phyloP scores from a whole-genome alignment of 2,329 filamentous ascomycete species.

The Ophiostoma sp. region DNA sequence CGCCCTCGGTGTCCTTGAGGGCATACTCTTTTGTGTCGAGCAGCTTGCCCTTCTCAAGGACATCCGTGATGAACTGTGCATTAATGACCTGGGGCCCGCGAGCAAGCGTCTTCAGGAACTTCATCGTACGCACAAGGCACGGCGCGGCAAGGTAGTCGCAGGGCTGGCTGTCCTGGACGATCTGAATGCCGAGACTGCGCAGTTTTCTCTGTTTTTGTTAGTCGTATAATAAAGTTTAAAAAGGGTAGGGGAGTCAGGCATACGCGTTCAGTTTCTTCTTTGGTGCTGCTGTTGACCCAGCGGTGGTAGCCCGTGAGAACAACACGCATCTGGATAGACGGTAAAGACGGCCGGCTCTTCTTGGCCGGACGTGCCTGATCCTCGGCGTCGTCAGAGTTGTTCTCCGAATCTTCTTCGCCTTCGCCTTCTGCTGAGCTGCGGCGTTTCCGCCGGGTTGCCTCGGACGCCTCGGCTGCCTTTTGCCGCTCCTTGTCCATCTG shows the following conservation, averaged over 20 bases:
- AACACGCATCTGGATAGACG: conserved; percentile 66
- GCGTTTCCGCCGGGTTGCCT: conserved; percentile 46
- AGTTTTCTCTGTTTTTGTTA: conserved; percentile 52
- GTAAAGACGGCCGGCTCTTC: conserved; percentile 55
- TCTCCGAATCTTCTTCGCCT: conserved; percentile 29
- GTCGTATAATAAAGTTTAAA: neutral
- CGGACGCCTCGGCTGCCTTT: conserved; percentile 49
- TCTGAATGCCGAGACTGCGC: conserved; percentile 73
- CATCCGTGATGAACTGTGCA: conserved; percentile 71
- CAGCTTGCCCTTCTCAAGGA: conserved; percentile 62
- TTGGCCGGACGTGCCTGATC: conserved; percentile 53
- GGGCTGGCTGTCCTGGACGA: conserved; percentile 67
- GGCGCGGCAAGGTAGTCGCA: conserved; percentile 88
- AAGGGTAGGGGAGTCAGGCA: neutral
- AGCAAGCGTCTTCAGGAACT: conserved; percentile 85
- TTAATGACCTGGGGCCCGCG: conserved; percentile 72
- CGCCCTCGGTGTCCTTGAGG: conserved; percentile 66
- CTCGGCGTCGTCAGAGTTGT: conserved; percentile 34
- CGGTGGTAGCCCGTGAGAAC: conserved; percentile 77
- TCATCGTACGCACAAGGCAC: conserved; percentile 79
- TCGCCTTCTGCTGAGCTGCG: conserved; percentile 19
- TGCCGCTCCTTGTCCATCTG: conserved; percentile 47
- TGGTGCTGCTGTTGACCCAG: conserved; percentile 68
- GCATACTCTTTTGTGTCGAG: conserved; percentile 60
- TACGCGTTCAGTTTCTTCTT: conserved; percentile 68